These are phyloP conservation scores for Kodamaea kaohsiungensis DNA, from an alignment of 805 yeast species.

Conservation along the genomic window DNA sequence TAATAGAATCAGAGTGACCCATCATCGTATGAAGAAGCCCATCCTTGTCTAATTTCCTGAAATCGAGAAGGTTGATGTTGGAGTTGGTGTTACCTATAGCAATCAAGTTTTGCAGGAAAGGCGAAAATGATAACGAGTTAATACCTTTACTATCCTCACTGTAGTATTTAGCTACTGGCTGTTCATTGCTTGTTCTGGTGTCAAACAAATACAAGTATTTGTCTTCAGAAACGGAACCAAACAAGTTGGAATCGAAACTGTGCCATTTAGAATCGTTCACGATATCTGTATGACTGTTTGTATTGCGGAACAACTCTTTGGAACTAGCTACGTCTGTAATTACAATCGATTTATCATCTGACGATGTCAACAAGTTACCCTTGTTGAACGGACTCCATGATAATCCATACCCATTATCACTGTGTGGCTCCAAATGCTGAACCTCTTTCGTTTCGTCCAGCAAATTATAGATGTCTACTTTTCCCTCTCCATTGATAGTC, in stretches of 20 bases:
- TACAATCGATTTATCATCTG: conserved; percentile 68
- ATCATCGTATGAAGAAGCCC: conserved; percentile 66
- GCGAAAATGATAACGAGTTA: conserved; percentile 67
- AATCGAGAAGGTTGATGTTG: conserved; percentile 64
- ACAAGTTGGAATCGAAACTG: conserved; percentile 45
- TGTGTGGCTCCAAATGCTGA: conserved; percentile 49
- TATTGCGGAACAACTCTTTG: conserved; percentile 15
- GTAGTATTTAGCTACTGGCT: conserved; percentile 26
- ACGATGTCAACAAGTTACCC: conserved; percentile 57
- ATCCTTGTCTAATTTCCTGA: conserved; percentile 42
- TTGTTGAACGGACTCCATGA: conserved; percentile 56
- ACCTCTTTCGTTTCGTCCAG: conserved; percentile 24
- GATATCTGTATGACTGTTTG: conserved; percentile 49
- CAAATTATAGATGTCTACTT: conserved; percentile 54
- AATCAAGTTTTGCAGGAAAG: conserved; percentile 56
- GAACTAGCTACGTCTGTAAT: conserved; percentile 51
- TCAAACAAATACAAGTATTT: conserved; percentile 56
- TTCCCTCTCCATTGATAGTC: conserved; percentile 69
- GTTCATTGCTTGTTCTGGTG: conserved; percentile 34
- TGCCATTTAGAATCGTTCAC: conserved; percentile 83
- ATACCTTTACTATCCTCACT: conserved; percentile 41
- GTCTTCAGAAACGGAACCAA: conserved; percentile 80
- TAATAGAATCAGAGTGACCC: conserved; percentile 77
- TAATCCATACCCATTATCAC: conserved; percentile 72
- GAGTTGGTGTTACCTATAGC: conserved; percentile 74